Conservation (phyloP, 73 alveolate species). For the Blepharisma stoltei region DNA sequence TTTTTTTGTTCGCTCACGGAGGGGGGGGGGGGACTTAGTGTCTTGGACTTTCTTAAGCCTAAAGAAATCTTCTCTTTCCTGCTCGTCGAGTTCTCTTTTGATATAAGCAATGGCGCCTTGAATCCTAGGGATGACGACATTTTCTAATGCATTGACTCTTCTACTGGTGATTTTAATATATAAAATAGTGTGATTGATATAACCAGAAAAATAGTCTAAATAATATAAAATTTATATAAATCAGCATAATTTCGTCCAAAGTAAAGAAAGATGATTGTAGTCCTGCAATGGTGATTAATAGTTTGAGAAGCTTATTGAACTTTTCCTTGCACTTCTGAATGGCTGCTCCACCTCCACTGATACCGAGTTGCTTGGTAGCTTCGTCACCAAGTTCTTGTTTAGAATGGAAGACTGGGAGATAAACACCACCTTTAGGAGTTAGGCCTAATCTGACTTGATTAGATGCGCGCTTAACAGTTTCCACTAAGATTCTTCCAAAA, state of each 20-base stretch:
- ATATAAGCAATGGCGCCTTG: slow-evolving; percentile 80
- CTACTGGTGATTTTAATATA: slow-evolving; percentile 95
- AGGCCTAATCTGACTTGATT: slow-evolving; percentile 57
- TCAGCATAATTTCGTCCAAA: slow-evolving; percentile 91
- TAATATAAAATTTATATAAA: too few relatives aligned
- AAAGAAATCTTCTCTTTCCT: slow-evolving; percentile 96
- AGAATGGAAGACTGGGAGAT: slow-evolving; percentile 29
- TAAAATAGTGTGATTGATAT: too few relatives aligned
- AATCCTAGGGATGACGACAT: slow-evolving; percentile 93
- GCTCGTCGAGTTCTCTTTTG: slow-evolving; percentile 93
- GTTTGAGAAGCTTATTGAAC: slow-evolving; percentile 65
- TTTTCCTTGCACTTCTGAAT: slow-evolving; percentile 75
- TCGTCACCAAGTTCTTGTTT: slow-evolving; percentile 49
- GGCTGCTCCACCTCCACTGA: slow-evolving; percentile 89
- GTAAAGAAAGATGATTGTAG: slow-evolving; percentile 86
- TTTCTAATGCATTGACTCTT: slow-evolving; percentile 96
- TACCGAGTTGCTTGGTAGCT: slow-evolving; percentile 70
- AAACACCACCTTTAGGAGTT: slow-evolving; percentile 85
- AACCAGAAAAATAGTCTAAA: too few relatives aligned
- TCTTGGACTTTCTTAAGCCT: slow-evolving; percentile 96
- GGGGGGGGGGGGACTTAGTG: too few relatives aligned
- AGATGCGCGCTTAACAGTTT: slow-evolving; percentile 75
- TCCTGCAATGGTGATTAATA: slow-evolving; percentile 88
- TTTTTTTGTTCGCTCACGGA: too few relatives aligned
- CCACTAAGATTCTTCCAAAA: slow-evolving; percentile 63